phyloP scores from a whole-genome alignment of 345 rosid genomes.

The Pistacia vera region DNA sequence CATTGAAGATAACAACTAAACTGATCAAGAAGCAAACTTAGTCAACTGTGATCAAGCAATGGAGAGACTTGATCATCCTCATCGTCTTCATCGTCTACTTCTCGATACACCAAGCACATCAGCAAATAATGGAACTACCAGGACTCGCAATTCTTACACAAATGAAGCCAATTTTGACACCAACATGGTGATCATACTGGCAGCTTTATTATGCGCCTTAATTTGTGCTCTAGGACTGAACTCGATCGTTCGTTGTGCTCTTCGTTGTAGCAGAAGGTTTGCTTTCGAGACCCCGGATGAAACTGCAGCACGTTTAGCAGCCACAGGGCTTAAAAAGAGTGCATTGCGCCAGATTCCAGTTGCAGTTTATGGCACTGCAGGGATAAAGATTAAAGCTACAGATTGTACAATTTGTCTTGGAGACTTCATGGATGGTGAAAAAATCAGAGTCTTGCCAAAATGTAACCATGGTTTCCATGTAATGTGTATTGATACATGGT shows the following conservation, averaged over 20 bases:
- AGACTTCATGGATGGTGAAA: slow-evolving; percentile 68
- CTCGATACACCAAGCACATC: slow-evolving; percentile 30
- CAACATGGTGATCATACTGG: slow-evolving; percentile 80
- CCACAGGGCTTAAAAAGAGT: slow-evolving; percentile 57
- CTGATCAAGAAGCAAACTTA: background rate
- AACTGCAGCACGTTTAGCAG: slow-evolving; percentile 35
- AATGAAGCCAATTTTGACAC: slow-evolving; percentile 63
- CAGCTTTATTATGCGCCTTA: slow-evolving; percentile 65
- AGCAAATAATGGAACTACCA: slow-evolving; percentile 30
- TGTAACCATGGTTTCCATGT: slow-evolving; percentile 80
- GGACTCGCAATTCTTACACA: slow-evolving; percentile 21
- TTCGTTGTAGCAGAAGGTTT: slow-evolving; percentile 57
- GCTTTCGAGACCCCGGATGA: slow-evolving; percentile 34
- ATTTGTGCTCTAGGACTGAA: slow-evolving; percentile 67
- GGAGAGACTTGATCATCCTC: slow-evolving; percentile 27
- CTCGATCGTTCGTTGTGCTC: slow-evolving; percentile 64
- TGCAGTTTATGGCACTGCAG: slow-evolving; percentile 45
- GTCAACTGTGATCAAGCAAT: background rate
- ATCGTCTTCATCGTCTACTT: slow-evolving; percentile 43
- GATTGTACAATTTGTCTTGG: slow-evolving; percentile 79
- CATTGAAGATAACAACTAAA: background rate
- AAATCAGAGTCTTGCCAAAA: slow-evolving; percentile 66
- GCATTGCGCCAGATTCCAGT: slow-evolving; percentile 60
- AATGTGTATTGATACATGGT: slow-evolving; percentile 67
- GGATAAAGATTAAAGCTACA: slow-evolving; percentile 45